Percentiles rank a stretch among this genome's conserved stretches.
Conservation (phyloP, 2,329 filamentous ascomycete species). For the Didymella segeticola region DNA sequence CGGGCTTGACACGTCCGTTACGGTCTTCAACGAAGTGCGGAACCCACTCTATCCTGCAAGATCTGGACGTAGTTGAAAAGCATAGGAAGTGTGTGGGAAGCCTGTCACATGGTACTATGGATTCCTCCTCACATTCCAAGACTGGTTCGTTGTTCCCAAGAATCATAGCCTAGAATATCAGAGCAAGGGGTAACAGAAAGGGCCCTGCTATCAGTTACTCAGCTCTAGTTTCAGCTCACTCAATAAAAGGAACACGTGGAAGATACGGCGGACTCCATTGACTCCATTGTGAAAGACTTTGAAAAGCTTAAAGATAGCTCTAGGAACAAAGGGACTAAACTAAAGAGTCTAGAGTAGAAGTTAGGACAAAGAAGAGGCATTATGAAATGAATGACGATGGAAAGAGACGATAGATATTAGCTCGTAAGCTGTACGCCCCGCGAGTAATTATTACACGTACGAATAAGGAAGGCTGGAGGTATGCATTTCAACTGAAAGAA, state of each 20-base stretch:
- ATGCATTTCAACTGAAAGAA: too few species aligned
- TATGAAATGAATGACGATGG: not conserved
- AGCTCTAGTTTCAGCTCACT: not conserved
- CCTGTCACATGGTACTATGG: not conserved
- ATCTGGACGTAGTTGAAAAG: not conserved
- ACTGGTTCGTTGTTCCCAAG: too few species aligned
- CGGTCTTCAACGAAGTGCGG: not conserved
- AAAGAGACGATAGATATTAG: not conserved
- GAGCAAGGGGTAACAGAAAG: not conserved
- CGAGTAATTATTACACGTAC: too few species aligned
- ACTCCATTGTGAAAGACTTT: not conserved
- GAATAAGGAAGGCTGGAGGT: too few species aligned
- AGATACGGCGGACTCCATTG: not conserved
- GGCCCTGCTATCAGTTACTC: not conserved
- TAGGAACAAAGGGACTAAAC: not conserved
- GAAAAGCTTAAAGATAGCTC: not conserved
- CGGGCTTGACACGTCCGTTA: not conserved
- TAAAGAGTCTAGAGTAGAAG: not conserved
- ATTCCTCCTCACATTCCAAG: too few species aligned
- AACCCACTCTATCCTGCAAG: not conserved
- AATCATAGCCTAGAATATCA: not conserved
- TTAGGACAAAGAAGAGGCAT: constrained; percentile 4
- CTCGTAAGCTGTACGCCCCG: constrained; percentile 3
- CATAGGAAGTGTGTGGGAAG: not conserved
- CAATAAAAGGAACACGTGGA: not conserved